These are phyloP conservation scores for Daldinia childiae DNA, from an alignment of 495 filamentous ascomycete species.

Conservation along the genomic window DNA sequence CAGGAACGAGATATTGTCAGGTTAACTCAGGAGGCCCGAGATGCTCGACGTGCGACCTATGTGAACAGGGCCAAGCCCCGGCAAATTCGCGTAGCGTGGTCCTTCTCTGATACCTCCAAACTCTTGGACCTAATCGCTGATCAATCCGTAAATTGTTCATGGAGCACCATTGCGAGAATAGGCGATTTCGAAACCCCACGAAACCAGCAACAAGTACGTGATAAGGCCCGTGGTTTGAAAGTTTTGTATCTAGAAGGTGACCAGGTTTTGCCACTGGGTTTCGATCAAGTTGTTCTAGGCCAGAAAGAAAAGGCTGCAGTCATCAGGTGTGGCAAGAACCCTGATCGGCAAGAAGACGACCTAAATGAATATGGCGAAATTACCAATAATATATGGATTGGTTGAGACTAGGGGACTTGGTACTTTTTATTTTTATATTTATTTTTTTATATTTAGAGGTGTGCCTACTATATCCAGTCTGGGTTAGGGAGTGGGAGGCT, in stretches of 20 bases:
- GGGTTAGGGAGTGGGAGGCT: too few relatives aligned
- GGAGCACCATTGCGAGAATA: slow-evolving; percentile 59
- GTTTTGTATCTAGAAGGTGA: slow-evolving; percentile 64
- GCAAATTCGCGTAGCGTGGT: slow-evolving; percentile 60
- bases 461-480: too few relatives aligned
- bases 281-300: slow-evolving; percentile 60
- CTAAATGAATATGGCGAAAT: slow-evolving; percentile 45
- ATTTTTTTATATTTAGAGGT: too few relatives aligned
- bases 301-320: slow-evolving; percentile 59
- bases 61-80: slow-evolving; percentile 25
- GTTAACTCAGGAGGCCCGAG: slow-evolving; percentile 38
- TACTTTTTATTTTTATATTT: background rate
- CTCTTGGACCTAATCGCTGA: slow-evolving; percentile 58
- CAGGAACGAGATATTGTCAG: slow-evolving; percentile 34
- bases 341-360: slow-evolving; percentile 55
- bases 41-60: slow-evolving; percentile 28
- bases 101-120: slow-evolving; percentile 54
- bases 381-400: slow-evolving; percentile 45
- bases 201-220: slow-evolving; percentile 70
- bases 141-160: slow-evolving; percentile 62
- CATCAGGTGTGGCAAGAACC: slow-evolving; percentile 53
- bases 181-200: slow-evolving; percentile 55
- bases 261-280: slow-evolving; percentile 54
- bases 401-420: background rate
- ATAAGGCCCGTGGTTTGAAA: slow-evolving; percentile 73